Conservation (phyloP, 345 rosid species). For the Lagerstroemia speciosa region DNA sequence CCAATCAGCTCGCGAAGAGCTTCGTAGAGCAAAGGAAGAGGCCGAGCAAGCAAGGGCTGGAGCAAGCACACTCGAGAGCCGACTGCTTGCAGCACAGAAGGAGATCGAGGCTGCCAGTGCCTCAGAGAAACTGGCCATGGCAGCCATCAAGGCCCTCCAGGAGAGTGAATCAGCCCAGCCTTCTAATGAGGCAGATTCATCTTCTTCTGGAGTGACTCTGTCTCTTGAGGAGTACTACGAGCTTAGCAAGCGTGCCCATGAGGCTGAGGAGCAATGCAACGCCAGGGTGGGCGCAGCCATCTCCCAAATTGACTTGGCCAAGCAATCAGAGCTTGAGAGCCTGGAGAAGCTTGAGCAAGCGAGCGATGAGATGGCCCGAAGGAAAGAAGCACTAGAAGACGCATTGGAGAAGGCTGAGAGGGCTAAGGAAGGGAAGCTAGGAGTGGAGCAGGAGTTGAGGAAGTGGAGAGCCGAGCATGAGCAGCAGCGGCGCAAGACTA, state of each 20-base stretch:
- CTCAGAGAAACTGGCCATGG: constrained; percentile 74
- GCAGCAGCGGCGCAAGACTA: constrained; percentile 39
- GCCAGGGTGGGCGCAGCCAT: constrained; percentile 59
- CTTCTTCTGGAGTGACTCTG: constrained; percentile 52
- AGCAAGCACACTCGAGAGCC: constrained; percentile 59
- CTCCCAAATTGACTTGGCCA: constrained; percentile 64
- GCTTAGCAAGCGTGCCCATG: constrained; percentile 70
- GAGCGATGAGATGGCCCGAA: constrained; percentile 41
- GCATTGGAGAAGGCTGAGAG: constrained; percentile 78
- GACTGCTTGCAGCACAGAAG: constrained; percentile 62
- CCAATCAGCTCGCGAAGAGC: constrained; percentile 62
- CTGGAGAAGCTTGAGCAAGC: constrained; percentile 53
- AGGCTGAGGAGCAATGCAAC: constrained; percentile 73
- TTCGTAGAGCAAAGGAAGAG: constrained; percentile 61
- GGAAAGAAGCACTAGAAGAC: constrained; percentile 43
- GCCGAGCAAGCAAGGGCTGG: constrained; percentile 79
- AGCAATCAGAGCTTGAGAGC: constrained; percentile 50
- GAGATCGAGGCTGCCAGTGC: constrained; percentile 84
- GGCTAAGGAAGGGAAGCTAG: constrained; percentile 83
- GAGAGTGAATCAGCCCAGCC: constrained; percentile 60
- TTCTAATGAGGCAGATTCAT: constrained; percentile 22
- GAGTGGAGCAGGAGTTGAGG: constrained; percentile 77
- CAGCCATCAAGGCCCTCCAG: constrained; percentile 77
- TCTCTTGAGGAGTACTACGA: constrained; percentile 81
- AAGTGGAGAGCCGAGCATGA: constrained; percentile 83